Conservation (phyloP, 495 filamentous ascomycete species). For the Penicillium goetzii region DNA sequence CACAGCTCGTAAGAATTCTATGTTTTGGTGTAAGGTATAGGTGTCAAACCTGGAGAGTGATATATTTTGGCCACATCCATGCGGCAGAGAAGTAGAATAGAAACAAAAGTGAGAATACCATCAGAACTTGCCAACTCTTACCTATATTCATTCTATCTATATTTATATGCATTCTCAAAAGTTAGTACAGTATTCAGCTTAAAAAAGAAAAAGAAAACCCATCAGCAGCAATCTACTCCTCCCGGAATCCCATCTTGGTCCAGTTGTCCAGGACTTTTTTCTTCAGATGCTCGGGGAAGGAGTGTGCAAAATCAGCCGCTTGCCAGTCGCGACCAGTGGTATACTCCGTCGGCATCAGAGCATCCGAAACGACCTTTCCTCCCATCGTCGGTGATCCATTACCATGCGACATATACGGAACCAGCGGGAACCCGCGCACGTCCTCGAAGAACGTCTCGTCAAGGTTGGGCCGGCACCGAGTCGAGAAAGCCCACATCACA, state of each 20-base stretch:
- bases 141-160: no score
- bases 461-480: slow-evolving; percentile 40
- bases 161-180: no score
- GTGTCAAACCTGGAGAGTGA: no score
- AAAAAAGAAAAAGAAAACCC: neutral
- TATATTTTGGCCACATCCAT: no score
- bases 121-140: no score
- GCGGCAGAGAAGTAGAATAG: no score
- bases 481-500: slow-evolving; percentile 50
- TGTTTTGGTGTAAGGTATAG: no score
- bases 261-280: slow-evolving; percentile 37
- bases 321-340: slow-evolving; percentile 37
- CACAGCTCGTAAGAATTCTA: no score
- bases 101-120: no score
- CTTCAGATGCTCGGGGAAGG: slow-evolving; percentile 43
- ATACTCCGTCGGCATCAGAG: slow-evolving; percentile 42
- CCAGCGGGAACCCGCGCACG: slow-evolving; percentile 41
- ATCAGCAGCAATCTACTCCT: slow-evolving; percentile 18
- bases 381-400: slow-evolving; percentile 30
- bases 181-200: no score
- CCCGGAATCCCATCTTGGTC: slow-evolving; percentile 38
- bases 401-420: slow-evolving; percentile 46
- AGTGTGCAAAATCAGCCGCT: slow-evolving; percentile 39
- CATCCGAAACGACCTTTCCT: slow-evolving; percentile 48
- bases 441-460: slow-evolving; percentile 48